A percentile compares a stretch with the other conserved stretches of the same genome.
Conservation (phyloP, 2,329 filamentous ascomycete genomes). For the Fusarium albidum region DNA sequence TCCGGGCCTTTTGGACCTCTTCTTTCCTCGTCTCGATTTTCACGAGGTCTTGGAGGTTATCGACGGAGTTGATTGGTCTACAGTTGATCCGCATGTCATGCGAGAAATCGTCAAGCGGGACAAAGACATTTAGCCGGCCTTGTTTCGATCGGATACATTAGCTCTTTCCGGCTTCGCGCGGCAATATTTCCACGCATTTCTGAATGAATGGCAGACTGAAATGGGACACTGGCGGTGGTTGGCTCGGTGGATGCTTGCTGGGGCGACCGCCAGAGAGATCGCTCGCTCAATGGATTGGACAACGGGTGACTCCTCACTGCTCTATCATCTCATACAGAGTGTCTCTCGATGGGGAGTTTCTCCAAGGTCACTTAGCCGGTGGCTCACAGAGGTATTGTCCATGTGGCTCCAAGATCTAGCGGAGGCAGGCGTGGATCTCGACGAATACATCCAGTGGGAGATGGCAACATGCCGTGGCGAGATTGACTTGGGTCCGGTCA, state of each 20-base stretch:
- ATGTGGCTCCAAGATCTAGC: constrained; percentile 2
- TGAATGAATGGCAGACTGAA: not conserved
- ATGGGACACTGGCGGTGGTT: not conserved
- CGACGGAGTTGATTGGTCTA: too few species aligned
- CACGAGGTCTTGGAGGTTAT: too few species aligned
- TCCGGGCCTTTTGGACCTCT: too few species aligned
- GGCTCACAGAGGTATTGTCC: fast-evolving
- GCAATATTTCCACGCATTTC: not conserved
- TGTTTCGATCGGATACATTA: too few species aligned
- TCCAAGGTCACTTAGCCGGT: fast-evolving
- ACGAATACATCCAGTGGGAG: not conserved
- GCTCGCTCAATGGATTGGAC: fast-evolving
- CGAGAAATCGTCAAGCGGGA: too few species aligned
- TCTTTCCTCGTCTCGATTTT: too few species aligned
- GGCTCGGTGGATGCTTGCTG: not conserved
- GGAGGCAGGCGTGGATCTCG: not conserved
- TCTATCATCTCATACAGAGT: fast-evolving
- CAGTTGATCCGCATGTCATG: too few species aligned
- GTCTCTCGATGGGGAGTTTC: fast-evolving
- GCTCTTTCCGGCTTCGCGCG: not conserved
- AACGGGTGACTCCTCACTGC: fast-evolving
- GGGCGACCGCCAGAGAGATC: not conserved
- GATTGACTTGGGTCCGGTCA: not conserved
- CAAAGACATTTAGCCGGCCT: too few species aligned
- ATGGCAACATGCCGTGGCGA: not conserved